phyloP scores from a whole-genome alignment of 116 monocot genomes.

The Phalaenopsis hybrid region DNA sequence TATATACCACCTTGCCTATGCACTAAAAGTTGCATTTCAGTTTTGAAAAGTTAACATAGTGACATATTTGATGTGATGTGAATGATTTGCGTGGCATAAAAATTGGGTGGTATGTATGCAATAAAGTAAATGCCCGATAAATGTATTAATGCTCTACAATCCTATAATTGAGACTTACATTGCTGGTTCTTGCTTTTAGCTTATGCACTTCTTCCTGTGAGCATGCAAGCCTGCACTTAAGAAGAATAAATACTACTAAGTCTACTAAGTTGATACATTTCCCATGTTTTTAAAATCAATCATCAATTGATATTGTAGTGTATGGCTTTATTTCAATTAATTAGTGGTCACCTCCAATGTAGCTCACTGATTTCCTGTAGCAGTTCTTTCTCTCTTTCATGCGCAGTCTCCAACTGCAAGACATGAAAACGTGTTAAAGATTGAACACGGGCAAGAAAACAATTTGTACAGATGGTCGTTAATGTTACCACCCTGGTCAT shows the following conservation, averaged over 20 bases:
- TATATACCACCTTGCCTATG: too few species aligned
- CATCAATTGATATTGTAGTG: neutral
- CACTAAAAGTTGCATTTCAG: too few species aligned
- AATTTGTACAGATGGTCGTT: too few species aligned
- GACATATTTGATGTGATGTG: too few species aligned
- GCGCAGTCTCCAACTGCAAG: constrained; percentile 27
- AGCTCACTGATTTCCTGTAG: constrained; percentile 38
- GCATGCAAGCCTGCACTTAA: constrained; percentile 21
- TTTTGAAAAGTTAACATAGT: too few species aligned
- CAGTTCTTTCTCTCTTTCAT: constrained; percentile 47
- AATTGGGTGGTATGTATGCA: too few species aligned
- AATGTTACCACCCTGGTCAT: too few species aligned
- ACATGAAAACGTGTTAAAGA: too few species aligned
- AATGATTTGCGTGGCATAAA: too few species aligned
- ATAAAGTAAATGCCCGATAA: too few species aligned
- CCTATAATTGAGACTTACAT: constrained; percentile 3
- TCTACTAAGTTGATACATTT: neutral
- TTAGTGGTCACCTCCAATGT: constrained; percentile 25
- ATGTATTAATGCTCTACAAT: too few species aligned
- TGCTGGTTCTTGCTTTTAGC: constrained; percentile 31
- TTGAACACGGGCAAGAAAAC: too few species aligned
- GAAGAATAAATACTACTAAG: neutral
- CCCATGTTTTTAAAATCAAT: neutral
- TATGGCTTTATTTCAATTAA: neutral
- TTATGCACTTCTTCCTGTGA: constrained; percentile 35